Percentiles rank a stretch among this genome's conserved stretches.
Evolutionary conservation across 768 basidiomycete genomes (phyloP).

Genomic region (Russula sp.): DNA sequence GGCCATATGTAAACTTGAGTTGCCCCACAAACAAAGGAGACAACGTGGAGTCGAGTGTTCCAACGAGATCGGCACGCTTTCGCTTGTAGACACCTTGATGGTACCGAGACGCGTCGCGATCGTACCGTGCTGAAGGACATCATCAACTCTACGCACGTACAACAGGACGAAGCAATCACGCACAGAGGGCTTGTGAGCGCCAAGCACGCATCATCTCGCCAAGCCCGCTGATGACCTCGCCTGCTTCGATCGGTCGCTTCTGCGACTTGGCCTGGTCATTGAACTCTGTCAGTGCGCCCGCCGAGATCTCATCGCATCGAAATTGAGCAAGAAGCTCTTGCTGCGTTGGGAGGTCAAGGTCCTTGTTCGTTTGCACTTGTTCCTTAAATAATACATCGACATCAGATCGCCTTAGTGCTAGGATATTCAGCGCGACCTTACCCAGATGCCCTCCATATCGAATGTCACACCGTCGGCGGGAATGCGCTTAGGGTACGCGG

Average conservation of each 20-base stretch:
- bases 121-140: conserved; percentile 67
- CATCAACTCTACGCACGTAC: not conserved
- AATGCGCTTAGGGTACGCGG: conserved; percentile 94
- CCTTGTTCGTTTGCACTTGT: conserved; percentile 25
- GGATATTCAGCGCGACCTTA: conserved; percentile 34
- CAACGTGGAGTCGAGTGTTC: conserved; percentile 68
- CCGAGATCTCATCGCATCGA: conserved; percentile 95
- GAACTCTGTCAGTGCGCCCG: conserved; percentile 75
- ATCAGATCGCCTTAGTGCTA: not conserved
- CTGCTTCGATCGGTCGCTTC: conserved; percentile 78
- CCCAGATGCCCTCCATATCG: conserved; percentile 78
- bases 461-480: conserved; percentile 72
- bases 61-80: conserved; percentile 78
- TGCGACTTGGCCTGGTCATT: conserved; percentile 76
- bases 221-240: conserved; percentile 76
- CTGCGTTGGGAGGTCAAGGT: conserved; percentile 55
- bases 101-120: conserved; percentile 94
- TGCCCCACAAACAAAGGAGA: conserved; percentile 90
- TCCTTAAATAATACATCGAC: conserved; percentile 1
- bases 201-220: conserved; percentile 80
- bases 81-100: conserved; percentile 90
- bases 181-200: conserved; percentile 58
- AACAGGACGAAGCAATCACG: conserved; percentile 29
- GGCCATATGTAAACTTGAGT: conserved; percentile 83
- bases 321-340: conserved; percentile 98